These are phyloP conservation scores for Hymenotorrendiella dingleyae DNA, from an alignment of 2,329 filamentous ascomycete species.

Conservation along the genomic window DNA sequence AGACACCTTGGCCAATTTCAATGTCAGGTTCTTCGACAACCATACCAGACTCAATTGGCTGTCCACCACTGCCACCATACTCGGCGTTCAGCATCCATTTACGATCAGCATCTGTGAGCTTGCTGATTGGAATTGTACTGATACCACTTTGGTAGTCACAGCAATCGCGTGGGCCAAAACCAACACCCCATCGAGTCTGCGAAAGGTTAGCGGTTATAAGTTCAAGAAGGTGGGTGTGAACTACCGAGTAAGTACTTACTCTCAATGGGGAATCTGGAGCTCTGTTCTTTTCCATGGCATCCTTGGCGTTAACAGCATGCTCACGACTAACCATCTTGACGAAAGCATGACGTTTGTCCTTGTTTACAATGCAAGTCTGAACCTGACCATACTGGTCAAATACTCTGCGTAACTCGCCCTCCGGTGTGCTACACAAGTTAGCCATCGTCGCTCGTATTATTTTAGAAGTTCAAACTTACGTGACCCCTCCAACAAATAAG, in stretches of 20 bases:
- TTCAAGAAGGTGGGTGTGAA: not conserved
- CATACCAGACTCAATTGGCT: conserved; percentile 72
- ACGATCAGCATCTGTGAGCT: conserved; percentile 89
- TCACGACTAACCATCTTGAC: conserved; percentile 94
- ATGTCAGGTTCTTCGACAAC: conserved; percentile 97
- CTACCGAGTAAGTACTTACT: conserved; percentile 22
- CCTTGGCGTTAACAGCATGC: conserved; percentile 78
- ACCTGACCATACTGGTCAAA: conserved; percentile 81
- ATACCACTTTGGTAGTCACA: conserved; percentile 91
- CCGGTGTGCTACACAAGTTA: conserved; percentile 54
- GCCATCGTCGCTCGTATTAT: conserved; percentile 8
- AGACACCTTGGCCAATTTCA: conserved; percentile 95
- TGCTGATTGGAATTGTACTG: conserved; percentile 86
- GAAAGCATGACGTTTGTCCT: conserved; percentile 96
- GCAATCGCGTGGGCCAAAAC: conserved; percentile 93
- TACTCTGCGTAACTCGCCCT: conserved; percentile 73
- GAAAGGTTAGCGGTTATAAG: conserved; percentile 25
- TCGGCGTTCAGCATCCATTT: conserved; percentile 97
- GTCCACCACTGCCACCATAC: conserved; percentile 85
- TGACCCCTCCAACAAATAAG: conserved; percentile 93
- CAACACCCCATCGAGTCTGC: conserved; percentile 93
- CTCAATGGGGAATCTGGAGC: conserved; percentile 52
- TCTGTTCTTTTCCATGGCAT: conserved; percentile 77
- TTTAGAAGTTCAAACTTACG: conserved; percentile 47
- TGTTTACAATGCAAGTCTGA: conserved; percentile 96